Evolutionary conservation across 2,329 filamentous ascomycete species (phyloP).

Genomic region (Corinectria fuckeliana): DNA sequence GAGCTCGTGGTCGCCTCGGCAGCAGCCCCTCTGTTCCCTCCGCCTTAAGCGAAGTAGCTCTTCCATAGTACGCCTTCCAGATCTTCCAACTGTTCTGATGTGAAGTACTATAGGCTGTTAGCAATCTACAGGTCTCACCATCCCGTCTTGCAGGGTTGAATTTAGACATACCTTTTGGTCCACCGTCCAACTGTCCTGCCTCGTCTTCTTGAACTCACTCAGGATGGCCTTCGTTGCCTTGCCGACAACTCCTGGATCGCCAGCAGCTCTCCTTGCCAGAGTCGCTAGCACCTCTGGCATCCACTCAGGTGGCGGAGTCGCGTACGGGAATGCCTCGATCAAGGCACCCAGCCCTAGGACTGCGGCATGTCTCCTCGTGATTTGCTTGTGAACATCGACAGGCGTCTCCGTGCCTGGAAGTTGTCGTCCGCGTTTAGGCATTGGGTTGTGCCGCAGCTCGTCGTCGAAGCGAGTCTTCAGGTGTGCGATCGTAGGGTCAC

Average conservation of each 20-base stretch:
- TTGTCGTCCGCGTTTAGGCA: constrained; percentile 75
- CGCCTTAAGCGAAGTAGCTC: constrained; percentile 90
- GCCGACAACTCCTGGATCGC: constrained; percentile 88
- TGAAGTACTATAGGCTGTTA: constrained; percentile 70
- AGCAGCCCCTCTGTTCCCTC: too few relatives aligned
- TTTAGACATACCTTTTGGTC: constrained; percentile 84
- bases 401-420: constrained; percentile 71
- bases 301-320: constrained; percentile 89
- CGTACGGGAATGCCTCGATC: constrained; percentile 95
- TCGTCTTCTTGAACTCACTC: constrained; percentile 98
- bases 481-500: constrained; percentile 76
- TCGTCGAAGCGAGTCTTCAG: constrained; percentile 82
- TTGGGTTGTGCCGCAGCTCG: constrained; percentile 80
- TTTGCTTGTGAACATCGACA: constrained; percentile 74
- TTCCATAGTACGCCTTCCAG: constrained; percentile 98
- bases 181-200: constrained; percentile 97
- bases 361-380: constrained; percentile 85
- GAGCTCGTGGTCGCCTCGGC: constrained; percentile 11
- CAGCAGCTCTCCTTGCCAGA: constrained; percentile 83
- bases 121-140: constrained; percentile 14
- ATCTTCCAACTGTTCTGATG: constrained; percentile 90
- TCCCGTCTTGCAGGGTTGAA: not conserved
- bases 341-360: constrained; percentile 90
- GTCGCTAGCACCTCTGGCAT: constrained; percentile 91
- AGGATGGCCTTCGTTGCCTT: constrained; percentile 94